A percentile compares a stretch with the other conserved stretches of the same genome.
Conservation (phyloP, 2,329 filamentous ascomycete genomes). For the Zymoseptoria brevis region DNA sequence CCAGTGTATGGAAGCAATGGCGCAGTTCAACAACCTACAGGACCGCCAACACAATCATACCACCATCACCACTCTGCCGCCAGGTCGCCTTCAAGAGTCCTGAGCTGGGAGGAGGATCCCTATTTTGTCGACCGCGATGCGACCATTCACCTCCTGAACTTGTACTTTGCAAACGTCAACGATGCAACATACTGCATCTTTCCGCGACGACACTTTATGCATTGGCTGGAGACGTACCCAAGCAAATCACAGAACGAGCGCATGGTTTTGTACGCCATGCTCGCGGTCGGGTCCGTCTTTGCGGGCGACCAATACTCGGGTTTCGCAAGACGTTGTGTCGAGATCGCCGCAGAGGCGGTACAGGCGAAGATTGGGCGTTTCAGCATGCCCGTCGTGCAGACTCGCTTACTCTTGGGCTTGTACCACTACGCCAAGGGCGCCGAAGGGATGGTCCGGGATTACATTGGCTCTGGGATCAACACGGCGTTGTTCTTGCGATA, state of each 20-base stretch:
- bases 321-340: constrained; percentile 41
- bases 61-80: neutral
- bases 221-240: constrained; percentile 46
- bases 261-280: constrained; percentile 53
- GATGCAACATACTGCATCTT: constrained; percentile 50
- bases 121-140: constrained; percentile 43
- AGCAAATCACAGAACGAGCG: constrained; percentile 37
- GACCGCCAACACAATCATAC: neutral
- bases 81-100: constrained; percentile 25
- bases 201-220: constrained; percentile 45
- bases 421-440: constrained; percentile 57
- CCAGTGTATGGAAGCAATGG: constrained; percentile 13
- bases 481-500: constrained; percentile 47
- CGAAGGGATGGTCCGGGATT: constrained; percentile 55
- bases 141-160: constrained; percentile 45
- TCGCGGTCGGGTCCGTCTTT: constrained; percentile 51
- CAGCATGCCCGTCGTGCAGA: constrained; percentile 59
- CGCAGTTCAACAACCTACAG: neutral
- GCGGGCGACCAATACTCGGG: constrained; percentile 39
- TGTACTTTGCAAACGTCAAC: constrained; percentile 53
- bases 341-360: constrained; percentile 52
- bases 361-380: constrained; percentile 45
- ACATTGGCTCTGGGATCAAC: constrained; percentile 54
- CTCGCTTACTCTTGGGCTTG: constrained; percentile 56
- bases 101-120: constrained; percentile 45